Evolutionary conservation across 805 yeast species (phyloP).

Genomic region (Ogataea haglerorum): DNA sequence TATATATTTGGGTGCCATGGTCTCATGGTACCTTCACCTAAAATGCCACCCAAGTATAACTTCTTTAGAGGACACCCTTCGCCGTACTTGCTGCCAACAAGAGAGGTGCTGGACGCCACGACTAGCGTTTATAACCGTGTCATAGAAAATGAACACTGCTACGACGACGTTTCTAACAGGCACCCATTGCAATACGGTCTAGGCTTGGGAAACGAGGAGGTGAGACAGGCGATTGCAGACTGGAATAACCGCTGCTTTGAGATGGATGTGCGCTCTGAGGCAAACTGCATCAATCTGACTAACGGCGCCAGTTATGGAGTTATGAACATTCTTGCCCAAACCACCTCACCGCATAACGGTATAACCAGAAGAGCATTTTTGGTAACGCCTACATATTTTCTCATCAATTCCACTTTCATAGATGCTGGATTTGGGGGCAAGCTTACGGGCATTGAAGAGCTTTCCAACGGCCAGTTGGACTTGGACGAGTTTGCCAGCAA

Average conservation of each 20-base stretch:
- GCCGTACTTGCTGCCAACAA: slow-evolving; percentile 51
- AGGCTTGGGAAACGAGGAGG: slow-evolving; percentile 67
- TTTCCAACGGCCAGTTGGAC: slow-evolving; percentile 45
- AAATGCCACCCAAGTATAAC: slow-evolving; percentile 33
- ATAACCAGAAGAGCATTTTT: slow-evolving; percentile 70
- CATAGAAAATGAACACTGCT: slow-evolving; percentile 34
- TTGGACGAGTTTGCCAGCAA: slow-evolving; percentile 46
- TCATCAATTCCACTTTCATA: slow-evolving; percentile 67
- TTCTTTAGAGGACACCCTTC: slow-evolving; percentile 82
- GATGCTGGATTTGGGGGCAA: slow-evolving; percentile 77
- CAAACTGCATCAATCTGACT: slow-evolving; percentile 61
- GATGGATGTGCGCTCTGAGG: slow-evolving; percentile 30
- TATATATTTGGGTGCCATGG: background rate
- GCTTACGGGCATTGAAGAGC: slow-evolving; percentile 64
- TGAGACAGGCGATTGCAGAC: slow-evolving; percentile 50
- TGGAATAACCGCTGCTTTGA: slow-evolving; percentile 48
- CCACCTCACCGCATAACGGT: slow-evolving; percentile 56
- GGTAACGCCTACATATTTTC: slow-evolving; percentile 76
- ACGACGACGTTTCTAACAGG: slow-evolving; percentile 39
- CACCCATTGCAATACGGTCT: slow-evolving; percentile 81
- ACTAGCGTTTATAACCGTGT: slow-evolving; percentile 41
- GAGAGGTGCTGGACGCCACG: slow-evolving; percentile 55
- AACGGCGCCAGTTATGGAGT: slow-evolving; percentile 84
- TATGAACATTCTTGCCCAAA: slow-evolving; percentile 59
- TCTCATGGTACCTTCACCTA: too few relatives aligned